Base-by-base conservation (phyloP, 495 filamentous ascomycete species). In the Xylaria grammica region DNA sequence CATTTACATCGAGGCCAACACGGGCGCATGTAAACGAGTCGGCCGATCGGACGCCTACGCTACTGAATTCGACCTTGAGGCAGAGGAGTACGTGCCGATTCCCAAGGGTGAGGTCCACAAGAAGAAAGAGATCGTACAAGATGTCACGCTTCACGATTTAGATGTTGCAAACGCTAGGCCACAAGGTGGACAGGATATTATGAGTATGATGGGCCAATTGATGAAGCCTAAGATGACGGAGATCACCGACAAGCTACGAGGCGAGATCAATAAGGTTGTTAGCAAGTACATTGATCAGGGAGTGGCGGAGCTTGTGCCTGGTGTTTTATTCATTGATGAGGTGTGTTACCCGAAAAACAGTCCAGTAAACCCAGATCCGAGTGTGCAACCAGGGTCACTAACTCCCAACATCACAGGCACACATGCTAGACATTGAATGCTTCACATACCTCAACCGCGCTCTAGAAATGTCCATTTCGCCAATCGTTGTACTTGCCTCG, bases 101-200 rank as follows among this genome's bases (percentile, higher is more conserved):
- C 95, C 95, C 20, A 97, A 99, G 79, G 95, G 95, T 45, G 95
- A 99, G 69, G 95, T 99, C 42, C 95, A 97, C 80, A 99, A 98
- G 84, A 97, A 97, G 86, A 99, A 99, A 82, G 95, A 99, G 79
- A 94, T 98, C 60, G 95, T 99, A n/a, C 95, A 99, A 75, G 95
- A 98, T 72, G 95, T 99, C 61, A 96, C 94, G 34, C 83, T 99
- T 61, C 95, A 99, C 71, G 95, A 99, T 69, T 81, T 99, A 51
- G 95, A 99, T 74, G 92, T 97, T 67, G 95, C 95, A 67, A 99
- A 99, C 70, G 91, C 95, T 11, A 84, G 94, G 62, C 96, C 95
- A 13, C 86, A 97, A 82, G 94, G 95, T 34, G 95, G 95, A 60
- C 95, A 99, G 80, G 95, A 99, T 75, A 94, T 99, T 61, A 97